Conservation (phyloP, 164 flowering plant species). For the Stephania yunnanensis region DNA sequence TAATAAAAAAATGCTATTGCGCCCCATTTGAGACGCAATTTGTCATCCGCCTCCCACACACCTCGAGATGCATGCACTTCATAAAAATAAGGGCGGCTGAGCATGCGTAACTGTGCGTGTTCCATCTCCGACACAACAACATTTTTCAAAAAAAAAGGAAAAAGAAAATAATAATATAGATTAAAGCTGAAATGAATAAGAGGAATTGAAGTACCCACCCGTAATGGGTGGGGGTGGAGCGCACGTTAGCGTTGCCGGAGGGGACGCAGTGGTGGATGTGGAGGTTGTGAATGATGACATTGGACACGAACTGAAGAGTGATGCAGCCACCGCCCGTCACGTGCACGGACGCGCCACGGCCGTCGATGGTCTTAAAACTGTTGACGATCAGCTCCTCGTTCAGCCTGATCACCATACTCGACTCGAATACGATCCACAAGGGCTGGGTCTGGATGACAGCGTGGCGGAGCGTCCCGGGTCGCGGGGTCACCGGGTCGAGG, state of each 20-base stretch:
- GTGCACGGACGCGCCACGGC: slow-evolving; percentile 64
- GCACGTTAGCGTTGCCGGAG: slow-evolving; percentile 45
- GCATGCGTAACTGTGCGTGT: too few relatives aligned
- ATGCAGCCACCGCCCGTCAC: slow-evolving; percentile 65
- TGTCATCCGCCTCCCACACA: too few relatives aligned
- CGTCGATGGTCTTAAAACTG: slow-evolving; percentile 80
- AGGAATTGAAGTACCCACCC: slow-evolving; percentile 14
- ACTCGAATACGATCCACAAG: slow-evolving; percentile 65
- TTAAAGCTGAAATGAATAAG: too few relatives aligned
- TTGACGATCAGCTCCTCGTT: slow-evolving; percentile 58
- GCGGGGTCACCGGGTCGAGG: slow-evolving; percentile 44
- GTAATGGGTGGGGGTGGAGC: slow-evolving; percentile 49
- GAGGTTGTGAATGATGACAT: slow-evolving; percentile 69
- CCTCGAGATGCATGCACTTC: too few relatives aligned
- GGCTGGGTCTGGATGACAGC: slow-evolving; percentile 66
- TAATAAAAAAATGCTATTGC: too few relatives aligned
- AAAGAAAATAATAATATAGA: too few relatives aligned
- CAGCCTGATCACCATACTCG: slow-evolving; percentile 56
- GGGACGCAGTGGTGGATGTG: slow-evolving; percentile 66
- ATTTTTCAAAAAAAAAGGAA: too few relatives aligned
- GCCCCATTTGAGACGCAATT: too few relatives aligned
- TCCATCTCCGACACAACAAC: too few relatives aligned
- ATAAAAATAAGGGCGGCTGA: too few relatives aligned
- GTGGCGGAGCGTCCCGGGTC: slow-evolving; percentile 65
- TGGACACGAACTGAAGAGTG: slow-evolving; percentile 51